These are phyloP conservation scores for Neurospora sp. DNA, from an alignment of 495 filamentous ascomycete species.

Conservation along the genomic window DNA sequence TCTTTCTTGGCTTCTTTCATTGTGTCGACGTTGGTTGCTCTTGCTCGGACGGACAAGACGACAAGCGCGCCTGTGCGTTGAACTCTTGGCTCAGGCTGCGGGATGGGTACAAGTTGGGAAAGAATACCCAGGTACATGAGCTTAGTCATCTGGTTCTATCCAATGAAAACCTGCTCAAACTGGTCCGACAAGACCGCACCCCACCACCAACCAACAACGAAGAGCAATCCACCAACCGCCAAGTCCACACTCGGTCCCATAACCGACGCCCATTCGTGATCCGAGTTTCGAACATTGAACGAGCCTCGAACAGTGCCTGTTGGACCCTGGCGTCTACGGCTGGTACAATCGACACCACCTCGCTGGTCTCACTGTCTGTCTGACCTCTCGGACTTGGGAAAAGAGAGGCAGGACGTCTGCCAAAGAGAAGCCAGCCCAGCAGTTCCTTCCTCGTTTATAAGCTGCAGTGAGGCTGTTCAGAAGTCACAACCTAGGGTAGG, in stretches of 20 bases:
- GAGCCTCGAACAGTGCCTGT: not conserved
- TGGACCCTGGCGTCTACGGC: not conserved
- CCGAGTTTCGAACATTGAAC: not conserved
- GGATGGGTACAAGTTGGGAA: not conserved
- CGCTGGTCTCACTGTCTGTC: not conserved
- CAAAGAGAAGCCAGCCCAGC: not conserved
- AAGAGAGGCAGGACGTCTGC: not conserved
- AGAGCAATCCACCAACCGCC: conserved; percentile 10
- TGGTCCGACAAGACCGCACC: conserved; percentile 23
- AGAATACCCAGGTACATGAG: not conserved
- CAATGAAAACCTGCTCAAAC: conserved; percentile 46
- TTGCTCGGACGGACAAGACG: not conserved
- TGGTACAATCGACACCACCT: not conserved
- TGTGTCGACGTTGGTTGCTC: not conserved
- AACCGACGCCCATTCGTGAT: not conserved
- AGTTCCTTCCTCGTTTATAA: not conserved
- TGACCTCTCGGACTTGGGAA: not conserved
- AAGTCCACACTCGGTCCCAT: not conserved
- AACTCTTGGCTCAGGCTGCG: not conserved
- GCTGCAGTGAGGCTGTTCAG: not conserved
- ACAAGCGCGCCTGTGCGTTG: not conserved
- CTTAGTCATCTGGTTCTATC: conserved; percentile 14
- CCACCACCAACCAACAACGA: conserved; percentile 14
- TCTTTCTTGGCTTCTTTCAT: not conserved
- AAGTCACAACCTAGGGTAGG: not conserved